Base-by-base conservation (phyloP, 1,284 basidiomycete genomes). In the Pseudomicrostroma phylloplanum region DNA sequence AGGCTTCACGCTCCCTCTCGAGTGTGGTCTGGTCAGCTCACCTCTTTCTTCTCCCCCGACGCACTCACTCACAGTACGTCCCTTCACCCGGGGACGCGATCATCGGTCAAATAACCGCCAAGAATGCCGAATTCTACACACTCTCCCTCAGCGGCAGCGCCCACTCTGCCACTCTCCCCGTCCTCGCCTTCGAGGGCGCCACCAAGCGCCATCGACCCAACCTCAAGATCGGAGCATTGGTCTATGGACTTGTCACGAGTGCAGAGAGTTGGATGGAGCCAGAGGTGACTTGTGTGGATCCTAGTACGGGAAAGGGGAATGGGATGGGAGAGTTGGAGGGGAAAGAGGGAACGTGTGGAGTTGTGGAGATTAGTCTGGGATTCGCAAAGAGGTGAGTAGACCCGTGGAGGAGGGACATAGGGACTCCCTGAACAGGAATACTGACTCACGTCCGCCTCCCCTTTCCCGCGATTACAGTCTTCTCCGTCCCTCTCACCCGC, bases 201-300 rank as follows among this genome's bases (percentile, higher is more conserved):
- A 77, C 76, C 2, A 77, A 77, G 57, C 68, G 77, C 13, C 69
- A 76, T 60, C 70, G 69, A 42, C 77, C 77, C 23, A 76, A 77
- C 56, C 65, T 79, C 9, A 60, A 64, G n/a, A 66, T 77, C 23
- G 77, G 77, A 4, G 55, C 69, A 2, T 56, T 78, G 2, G 69
- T 79, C 30, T 79, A 79, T 40, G 77, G 76, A 1, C 60, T 68
- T 8, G 59, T 78, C 13, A 62, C 69, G 21, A 59, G 62, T 1
- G 74, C 71, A 0, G 69, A 73, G 42, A 51, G 66, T 6, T 71
- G 73, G 60, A 63, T 70, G 23, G 77, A 79, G 57, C 73, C 76
- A 1, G 77, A 78, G 58, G 30, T 78, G 17, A 76, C 70, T 30
- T 79, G 77, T 56, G 67, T 79, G 23, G 74, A 76, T 40, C 62